Percentiles rank a stretch among this genome's conserved stretches.
Conservation (phyloP, 768 basidiomycete genomes). For the Myochromella boudieri region DNA sequence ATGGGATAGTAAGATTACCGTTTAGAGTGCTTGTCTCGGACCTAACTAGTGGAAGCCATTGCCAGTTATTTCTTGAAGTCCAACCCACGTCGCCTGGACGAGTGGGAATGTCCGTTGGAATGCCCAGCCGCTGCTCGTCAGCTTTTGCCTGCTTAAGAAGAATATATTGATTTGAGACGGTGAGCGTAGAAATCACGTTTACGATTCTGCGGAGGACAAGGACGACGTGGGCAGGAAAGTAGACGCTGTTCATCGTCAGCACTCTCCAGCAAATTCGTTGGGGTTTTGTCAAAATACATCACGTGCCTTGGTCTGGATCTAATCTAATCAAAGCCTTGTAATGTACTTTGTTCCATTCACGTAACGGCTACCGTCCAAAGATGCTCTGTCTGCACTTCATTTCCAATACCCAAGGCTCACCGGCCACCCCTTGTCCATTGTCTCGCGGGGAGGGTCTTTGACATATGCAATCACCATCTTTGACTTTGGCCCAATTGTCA, state of each 20-base stretch:
- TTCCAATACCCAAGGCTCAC: no score
- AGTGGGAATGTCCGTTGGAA: slow-evolving; percentile 1
- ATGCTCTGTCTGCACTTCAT: no score
- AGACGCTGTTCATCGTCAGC: slow-evolving; percentile 38
- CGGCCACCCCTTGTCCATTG: no score
- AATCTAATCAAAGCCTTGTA: no score
- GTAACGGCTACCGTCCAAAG: no score
- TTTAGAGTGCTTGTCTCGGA: slow-evolving; percentile 1
- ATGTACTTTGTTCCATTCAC: no score
- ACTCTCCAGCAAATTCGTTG: slow-evolving; percentile 2
- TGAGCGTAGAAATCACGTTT: slow-evolving; percentile 68
- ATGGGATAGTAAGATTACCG: slow-evolving; percentile 2
- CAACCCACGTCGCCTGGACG: slow-evolving; percentile 19
- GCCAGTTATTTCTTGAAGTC: slow-evolving; percentile 24
- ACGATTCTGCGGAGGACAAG: slow-evolving; percentile 63
- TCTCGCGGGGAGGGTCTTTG: no score
- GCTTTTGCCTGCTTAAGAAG: slow-evolving; percentile 23
- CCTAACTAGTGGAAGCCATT: slow-evolving; percentile 15
- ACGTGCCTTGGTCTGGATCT: no score
- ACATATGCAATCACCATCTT: no score
- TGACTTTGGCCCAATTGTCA: no score
- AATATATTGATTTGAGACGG: slow-evolving; percentile 66
- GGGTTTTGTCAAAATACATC: slow-evolving; percentile 9
- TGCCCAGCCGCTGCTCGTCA: slow-evolving; percentile 16
- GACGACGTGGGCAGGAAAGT: slow-evolving; percentile 60